These are phyloP conservation scores for Linanthus parryae DNA, from an alignment of 148 eudicot genomes.

Conservation along the genomic window DNA sequence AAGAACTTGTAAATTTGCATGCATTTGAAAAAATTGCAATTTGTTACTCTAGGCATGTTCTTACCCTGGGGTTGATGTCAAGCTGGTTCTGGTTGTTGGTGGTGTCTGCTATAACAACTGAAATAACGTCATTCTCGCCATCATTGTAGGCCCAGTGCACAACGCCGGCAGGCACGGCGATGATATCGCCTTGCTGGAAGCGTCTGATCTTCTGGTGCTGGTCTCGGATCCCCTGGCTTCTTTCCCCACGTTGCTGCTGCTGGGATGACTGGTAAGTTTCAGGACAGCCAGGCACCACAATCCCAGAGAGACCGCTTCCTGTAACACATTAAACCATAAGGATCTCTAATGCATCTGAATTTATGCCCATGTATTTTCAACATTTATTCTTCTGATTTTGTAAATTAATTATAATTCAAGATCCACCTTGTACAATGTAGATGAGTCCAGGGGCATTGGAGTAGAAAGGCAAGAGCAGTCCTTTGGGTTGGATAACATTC, in stretches of 20 bases:
- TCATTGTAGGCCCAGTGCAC: slow-evolving; percentile 73
- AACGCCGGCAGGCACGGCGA: slow-evolving; percentile 62
- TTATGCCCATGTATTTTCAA: too few relatives aligned
- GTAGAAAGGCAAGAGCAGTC: slow-evolving; percentile 66
- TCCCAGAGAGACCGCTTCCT: slow-evolving; percentile 63
- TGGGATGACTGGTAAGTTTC: slow-evolving; percentile 58
- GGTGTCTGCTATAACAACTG: slow-evolving; percentile 36
- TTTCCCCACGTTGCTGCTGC: slow-evolving; percentile 12
- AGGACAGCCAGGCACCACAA: slow-evolving; percentile 67
- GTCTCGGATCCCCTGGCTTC: slow-evolving; percentile 33
- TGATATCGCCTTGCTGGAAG: slow-evolving; percentile 49
- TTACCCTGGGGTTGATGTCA: slow-evolving; percentile 57
- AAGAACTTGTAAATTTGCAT: neutral
- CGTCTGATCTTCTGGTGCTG: slow-evolving; percentile 61
- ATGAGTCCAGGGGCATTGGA: slow-evolving; percentile 39
- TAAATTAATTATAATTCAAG: neutral
- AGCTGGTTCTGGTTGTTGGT: slow-evolving; percentile 66
- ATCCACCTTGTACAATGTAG: slow-evolving; percentile 51
- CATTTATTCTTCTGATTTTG: neutral
- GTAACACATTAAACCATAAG: neutral
- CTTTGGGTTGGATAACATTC: slow-evolving; percentile 42
- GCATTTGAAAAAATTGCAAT: neutral
- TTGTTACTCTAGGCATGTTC: neutral
- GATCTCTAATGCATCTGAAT: too few relatives aligned
- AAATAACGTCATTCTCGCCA: slow-evolving; percentile 52